Evolutionary conservation across 306 rosid genomes (phyloP).

Genomic region (Hippophae tibetana): DNA sequence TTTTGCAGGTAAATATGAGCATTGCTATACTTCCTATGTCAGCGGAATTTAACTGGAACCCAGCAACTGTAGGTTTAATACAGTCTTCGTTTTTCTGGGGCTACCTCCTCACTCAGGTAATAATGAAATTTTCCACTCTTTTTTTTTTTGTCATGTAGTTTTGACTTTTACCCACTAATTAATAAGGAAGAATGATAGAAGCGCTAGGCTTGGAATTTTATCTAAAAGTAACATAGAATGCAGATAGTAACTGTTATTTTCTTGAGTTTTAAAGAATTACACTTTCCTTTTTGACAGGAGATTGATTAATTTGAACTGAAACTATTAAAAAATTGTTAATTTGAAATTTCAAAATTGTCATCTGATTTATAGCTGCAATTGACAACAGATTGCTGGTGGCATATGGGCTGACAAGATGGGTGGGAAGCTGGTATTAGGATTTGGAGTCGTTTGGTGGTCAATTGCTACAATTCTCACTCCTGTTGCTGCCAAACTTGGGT

Average conservation of each 20-base stretch:
- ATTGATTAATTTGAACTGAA: neutral
- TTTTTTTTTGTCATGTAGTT: neutral
- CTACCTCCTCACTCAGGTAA: slow-evolving; percentile 92
- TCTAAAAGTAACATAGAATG: neutral
- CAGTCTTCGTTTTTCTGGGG: slow-evolving; percentile 99
- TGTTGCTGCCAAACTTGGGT: slow-evolving; percentile 82
- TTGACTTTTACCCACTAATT: neutral
- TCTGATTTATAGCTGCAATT: slow-evolving; percentile 20
- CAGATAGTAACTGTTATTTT: neutral
- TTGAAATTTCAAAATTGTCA: slow-evolving; percentile 4
- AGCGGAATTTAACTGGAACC: slow-evolving; percentile 83
- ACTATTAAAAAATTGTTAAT: neutral
- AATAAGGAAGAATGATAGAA: neutral
- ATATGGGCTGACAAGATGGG: slow-evolving; percentile 97
- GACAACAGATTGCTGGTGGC: slow-evolving; percentile 91
- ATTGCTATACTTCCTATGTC: slow-evolving; percentile 99
- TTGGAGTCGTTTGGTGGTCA: slow-evolving; percentile 97
- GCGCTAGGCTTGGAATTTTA: neutral
- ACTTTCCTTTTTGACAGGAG: neutral
- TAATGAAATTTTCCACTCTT: neutral
- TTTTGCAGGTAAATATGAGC: slow-evolving; percentile 91
- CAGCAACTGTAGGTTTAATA: slow-evolving; percentile 78
- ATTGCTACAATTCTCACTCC: slow-evolving; percentile 80
- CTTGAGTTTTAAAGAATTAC: neutral
- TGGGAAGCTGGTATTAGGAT: slow-evolving; percentile 83